A percentile compares a stretch with the other conserved stretches of the same genome.
Conservation (phyloP, 495 filamentous ascomycete genomes). For the Tetracladium marchalianum region DNA sequence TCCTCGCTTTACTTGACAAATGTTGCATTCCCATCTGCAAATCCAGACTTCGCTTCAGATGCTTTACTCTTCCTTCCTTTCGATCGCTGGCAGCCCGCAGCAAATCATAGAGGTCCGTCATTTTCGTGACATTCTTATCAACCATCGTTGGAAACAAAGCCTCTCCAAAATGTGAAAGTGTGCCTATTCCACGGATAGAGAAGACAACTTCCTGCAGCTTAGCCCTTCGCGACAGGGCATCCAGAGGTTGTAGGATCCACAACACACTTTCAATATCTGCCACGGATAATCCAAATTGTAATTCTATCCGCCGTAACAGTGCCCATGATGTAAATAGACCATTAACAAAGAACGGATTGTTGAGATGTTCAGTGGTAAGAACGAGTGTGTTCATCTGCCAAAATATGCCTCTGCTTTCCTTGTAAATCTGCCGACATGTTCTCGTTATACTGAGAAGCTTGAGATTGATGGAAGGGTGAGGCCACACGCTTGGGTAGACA, state of each 20-base stretch:
- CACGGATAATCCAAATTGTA: too few species aligned
- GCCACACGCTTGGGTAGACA: too few species aligned
- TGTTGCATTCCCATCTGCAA: background rate
- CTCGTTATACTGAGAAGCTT: background rate
- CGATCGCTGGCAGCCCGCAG: background rate
- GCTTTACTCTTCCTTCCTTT: background rate
- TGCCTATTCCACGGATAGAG: background rate
- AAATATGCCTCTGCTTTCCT: background rate
- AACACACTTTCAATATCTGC: too few species aligned
- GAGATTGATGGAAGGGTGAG: background rate
- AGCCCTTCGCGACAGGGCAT: too few species aligned
- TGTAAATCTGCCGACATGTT: slow-evolving; percentile 1
- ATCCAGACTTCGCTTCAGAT: background rate
- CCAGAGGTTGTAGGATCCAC: too few species aligned
- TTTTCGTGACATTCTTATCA: background rate
- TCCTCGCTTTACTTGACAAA: background rate
- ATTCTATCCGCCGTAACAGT: background rate
- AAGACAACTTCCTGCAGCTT: background rate
- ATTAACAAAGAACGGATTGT: too few species aligned
- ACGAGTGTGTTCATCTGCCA: background rate
- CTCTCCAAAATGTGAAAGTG: slow-evolving; percentile 1
- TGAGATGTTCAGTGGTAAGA: background rate
- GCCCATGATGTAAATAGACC: background rate
- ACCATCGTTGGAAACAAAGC: background rate
- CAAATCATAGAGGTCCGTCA: background rate